Evolutionary conservation across 208 protist species (phyloP).

Genomic region (Acanthamoeba royreba): DNA sequence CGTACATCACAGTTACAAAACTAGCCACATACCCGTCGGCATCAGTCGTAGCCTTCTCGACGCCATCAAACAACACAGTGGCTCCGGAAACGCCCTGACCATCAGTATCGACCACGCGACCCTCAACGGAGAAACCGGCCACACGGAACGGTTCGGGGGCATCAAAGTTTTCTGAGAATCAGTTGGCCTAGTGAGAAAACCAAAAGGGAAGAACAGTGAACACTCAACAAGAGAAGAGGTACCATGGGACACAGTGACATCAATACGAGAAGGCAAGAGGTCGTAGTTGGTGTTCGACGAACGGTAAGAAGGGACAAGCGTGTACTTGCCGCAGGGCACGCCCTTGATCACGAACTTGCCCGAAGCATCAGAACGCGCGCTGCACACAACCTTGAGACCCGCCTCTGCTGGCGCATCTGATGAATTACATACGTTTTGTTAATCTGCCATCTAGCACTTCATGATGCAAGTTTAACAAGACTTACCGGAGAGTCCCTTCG

Average conservation of each 20-base stretch:
- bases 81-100: neutral
- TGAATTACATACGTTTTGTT: neutral
- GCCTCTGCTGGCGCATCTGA: neutral
- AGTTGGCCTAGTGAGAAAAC: too few relatives aligned
- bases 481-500: neutral
- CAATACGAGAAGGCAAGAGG: neutral
- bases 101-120: conserved; percentile 19
- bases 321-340: conserved; percentile 36
- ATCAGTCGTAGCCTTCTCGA: conserved; percentile 17
- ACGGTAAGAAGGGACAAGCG: conserved; percentile 33
- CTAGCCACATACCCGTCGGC: neutral
- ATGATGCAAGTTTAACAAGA: neutral
- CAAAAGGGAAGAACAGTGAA: neutral
- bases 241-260: conserved; percentile 14
- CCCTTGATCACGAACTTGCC: conserved; percentile 48
- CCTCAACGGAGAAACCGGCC: conserved; percentile 37
- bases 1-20: neutral
- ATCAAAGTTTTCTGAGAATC: neutral
- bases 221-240: neutral
- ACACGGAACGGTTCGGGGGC: conserved; percentile 27
- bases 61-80: conserved; percentile 32
- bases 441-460: neutral
- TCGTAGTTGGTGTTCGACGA: conserved; percentile 38
- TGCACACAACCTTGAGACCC: neutral
- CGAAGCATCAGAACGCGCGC: neutral